Conservation (phyloP, 2,329 filamentous ascomycete species). For the Hymenotorrendiella dingleyae region DNA sequence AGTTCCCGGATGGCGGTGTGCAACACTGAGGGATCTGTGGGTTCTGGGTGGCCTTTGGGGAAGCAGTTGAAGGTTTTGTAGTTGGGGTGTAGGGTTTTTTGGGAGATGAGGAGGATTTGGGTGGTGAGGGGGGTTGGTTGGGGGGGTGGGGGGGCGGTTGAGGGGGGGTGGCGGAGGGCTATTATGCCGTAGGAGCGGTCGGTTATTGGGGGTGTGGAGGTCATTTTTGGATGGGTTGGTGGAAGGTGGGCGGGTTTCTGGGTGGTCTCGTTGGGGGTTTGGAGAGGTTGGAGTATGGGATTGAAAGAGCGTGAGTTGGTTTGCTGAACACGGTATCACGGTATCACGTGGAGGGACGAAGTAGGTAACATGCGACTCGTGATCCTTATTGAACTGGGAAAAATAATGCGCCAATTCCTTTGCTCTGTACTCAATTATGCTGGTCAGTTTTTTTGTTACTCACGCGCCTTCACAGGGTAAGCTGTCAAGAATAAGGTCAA, state of each 20-base stretch:
- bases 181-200: slow-evolving; percentile 22
- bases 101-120: neutral
- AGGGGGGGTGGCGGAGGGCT: slow-evolving; percentile 9
- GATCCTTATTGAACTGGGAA: too few species aligned
- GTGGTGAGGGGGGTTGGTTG: neutral
- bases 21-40: slow-evolving; percentile 1
- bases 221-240: neutral
- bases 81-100: slow-evolving; percentile 15
- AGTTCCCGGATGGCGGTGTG: slow-evolving; percentile 16
- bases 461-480: too few species aligned
- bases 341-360: too few species aligned
- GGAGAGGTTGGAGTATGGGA: neutral
- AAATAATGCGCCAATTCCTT: too few species aligned
- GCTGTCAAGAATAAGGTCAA: too few species aligned
- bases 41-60: slow-evolving; percentile 19
- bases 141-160: neutral
- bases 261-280: neutral
- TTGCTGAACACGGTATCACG: too few species aligned
- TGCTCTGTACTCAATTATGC: too few species aligned
- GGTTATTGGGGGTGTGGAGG: slow-evolving; percentile 2
- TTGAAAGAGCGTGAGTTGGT: too few species aligned
- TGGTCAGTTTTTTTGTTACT: too few species aligned
- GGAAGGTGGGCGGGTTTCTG: neutral
- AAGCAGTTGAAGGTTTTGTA: slow-evolving; percentile 12
- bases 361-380: too few species aligned